Percentiles rank a stretch among this genome's conserved stretches.
Conservation (phyloP, 371 early-diverging fungal genomes). For the Rhizomucor miehei region DNA sequence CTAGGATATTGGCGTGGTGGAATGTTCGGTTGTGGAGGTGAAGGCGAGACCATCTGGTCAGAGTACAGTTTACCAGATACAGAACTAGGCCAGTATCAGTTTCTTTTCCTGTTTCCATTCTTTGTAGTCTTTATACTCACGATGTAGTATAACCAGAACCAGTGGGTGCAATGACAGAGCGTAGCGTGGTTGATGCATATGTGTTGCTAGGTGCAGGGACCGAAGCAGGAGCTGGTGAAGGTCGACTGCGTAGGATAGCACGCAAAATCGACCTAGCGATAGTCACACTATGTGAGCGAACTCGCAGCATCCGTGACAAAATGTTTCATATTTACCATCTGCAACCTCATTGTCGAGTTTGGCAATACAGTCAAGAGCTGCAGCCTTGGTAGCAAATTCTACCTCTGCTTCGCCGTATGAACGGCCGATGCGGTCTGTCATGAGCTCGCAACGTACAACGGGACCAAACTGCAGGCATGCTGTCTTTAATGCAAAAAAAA, state of each 20-base stretch:
- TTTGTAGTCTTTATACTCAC: no score
- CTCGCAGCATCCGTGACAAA: background rate
- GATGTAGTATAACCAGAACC: slow-evolving; percentile 19
- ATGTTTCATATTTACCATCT: slow-evolving; percentile 20
- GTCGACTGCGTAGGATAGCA: slow-evolving; percentile 27
- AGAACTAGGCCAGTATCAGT: background rate
- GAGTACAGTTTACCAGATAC: slow-evolving; percentile 9
- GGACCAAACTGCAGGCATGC: slow-evolving; percentile 38
- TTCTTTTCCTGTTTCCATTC: no score
- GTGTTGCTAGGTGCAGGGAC: background rate
- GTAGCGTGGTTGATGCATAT: slow-evolving; percentile 11
- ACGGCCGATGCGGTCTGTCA: slow-evolving; percentile 34
- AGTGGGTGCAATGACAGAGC: slow-evolving; percentile 18
- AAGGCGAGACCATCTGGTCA: slow-evolving; percentile 1
- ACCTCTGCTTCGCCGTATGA: slow-evolving; percentile 51
- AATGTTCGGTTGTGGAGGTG: background rate
- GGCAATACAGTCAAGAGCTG: slow-evolving; percentile 40
- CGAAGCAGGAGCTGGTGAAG: background rate
- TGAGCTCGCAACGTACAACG: slow-evolving; percentile 35
- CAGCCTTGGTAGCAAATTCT: slow-evolving; percentile 33
- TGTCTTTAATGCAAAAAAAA: slow-evolving; percentile 16
- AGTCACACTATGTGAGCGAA: background rate
- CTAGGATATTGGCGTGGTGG: no score
- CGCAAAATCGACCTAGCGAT: slow-evolving; percentile 28
- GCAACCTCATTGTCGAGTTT: slow-evolving; percentile 41